Evolutionary conservation across 192 early-diverging fungal species (phyloP).

Genomic region (Coemansia sp.): DNA sequence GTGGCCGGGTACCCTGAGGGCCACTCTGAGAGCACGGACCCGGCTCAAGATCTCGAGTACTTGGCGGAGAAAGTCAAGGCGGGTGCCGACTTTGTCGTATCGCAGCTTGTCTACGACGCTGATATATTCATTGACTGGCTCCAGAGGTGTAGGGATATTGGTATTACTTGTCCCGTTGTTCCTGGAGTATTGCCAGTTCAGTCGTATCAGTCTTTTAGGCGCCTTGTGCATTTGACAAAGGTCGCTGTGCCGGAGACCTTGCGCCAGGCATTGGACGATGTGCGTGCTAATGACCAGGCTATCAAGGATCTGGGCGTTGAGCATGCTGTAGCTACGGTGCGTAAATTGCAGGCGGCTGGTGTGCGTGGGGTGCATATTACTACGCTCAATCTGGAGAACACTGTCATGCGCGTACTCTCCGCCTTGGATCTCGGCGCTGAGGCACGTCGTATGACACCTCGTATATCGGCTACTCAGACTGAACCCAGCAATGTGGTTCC

Average conservation of each 20-base stretch:
- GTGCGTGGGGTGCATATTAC: constrained; percentile 87
- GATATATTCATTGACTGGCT: constrained; percentile 80
- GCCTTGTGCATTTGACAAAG: constrained; percentile 84
- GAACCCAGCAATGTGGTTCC: constrained; percentile 3
- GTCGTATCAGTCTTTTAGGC: constrained; percentile 83
- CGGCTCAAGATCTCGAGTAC: constrained; percentile 68
- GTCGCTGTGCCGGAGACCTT: constrained; percentile 81
- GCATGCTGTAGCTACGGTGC: constrained; percentile 76
- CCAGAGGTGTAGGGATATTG: constrained; percentile 68
- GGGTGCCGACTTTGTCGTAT: constrained; percentile 93
- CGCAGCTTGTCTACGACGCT: constrained; percentile 92
- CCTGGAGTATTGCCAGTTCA: constrained; percentile 97
- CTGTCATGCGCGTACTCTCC: constrained; percentile 81
- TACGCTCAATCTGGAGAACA: constrained; percentile 89
- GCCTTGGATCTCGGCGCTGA: constrained; percentile 50
- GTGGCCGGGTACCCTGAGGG: constrained; percentile 94
- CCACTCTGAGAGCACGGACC: constrained; percentile 61
- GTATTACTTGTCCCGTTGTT: constrained; percentile 76
- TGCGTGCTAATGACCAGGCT: constrained; percentile 94
- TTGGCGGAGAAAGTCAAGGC: constrained; percentile 88
- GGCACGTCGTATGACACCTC: not conserved
- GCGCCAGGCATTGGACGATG: constrained; percentile 76
- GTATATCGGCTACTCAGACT: not conserved
- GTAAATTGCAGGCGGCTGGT: constrained; percentile 59
- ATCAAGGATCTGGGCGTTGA: constrained; percentile 92